Conservation (phyloP, 345 rosid species). For the Lepidium aucheri region DNA sequence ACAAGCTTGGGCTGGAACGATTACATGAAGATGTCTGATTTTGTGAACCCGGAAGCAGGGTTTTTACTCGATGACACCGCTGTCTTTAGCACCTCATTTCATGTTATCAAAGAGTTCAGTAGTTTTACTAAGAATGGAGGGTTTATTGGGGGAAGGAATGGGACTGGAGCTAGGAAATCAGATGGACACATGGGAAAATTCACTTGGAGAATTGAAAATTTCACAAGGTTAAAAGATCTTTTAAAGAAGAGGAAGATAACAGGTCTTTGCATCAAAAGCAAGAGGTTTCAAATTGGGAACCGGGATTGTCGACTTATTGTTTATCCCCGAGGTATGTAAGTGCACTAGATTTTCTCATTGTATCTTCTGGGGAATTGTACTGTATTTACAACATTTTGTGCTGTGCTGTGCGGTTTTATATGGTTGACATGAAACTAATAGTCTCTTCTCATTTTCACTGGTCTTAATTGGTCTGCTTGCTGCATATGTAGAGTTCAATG, state of each 20-base stretch:
- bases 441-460: not conserved
- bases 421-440: not conserved
- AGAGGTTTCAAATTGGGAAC: conserved; percentile 97
- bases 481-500: conserved; percentile 16
- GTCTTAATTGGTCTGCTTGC: conserved; percentile 17
- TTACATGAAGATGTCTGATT: conserved; percentile 90
- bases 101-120: conserved; percentile 81
- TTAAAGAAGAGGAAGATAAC: conserved; percentile 96
- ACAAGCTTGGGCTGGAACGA: conserved; percentile 99
- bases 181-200: conserved; percentile 90
- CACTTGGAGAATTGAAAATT: conserved; percentile 87
- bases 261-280: conserved; percentile 94
- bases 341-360: not conserved
- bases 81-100: conserved; percentile 84
- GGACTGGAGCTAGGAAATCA: conserved; percentile 62
- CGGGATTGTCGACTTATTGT: conserved; percentile 97
- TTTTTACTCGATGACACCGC: conserved; percentile 83
- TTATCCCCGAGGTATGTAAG: conserved; percentile 90
- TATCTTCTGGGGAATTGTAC: not conserved
- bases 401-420: conserved; percentile 8
- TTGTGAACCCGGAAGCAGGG: conserved; percentile 62
- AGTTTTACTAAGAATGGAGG: conserved; percentile 66
- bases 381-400: not conserved
- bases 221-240: conserved; percentile 86
- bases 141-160: conserved; percentile 50